Evolutionary conservation across 2,329 filamentous ascomycete genomes (phyloP), one percentile per base, ranked within the genome.

Genomic region (Ceratocystis papillata): DNA sequence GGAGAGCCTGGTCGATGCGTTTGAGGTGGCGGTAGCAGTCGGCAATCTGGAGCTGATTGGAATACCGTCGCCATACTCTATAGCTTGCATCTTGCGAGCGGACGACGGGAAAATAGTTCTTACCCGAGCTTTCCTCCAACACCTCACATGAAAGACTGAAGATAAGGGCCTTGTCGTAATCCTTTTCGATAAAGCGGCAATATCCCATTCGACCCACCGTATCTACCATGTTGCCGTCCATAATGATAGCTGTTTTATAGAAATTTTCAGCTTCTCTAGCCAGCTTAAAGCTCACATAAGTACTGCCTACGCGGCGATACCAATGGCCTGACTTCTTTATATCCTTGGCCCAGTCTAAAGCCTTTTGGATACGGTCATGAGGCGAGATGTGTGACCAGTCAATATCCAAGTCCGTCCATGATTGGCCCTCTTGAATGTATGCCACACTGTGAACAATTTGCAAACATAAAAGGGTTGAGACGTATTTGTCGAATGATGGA

Each of bases 401-500:
- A 1, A 68, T 68, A 20, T 74, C 73, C 3, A 73, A 74, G 48
- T 76, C 73, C 0, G 73, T 73, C 74, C 75, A 77, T 0, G 73
- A 75, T 64, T 73, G 71, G 1, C 75, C 77, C 1, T 73, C 72
- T 15, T 77, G 72, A 71, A 77, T 74, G 2, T 75, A 75, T 4
- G 76, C 75, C 37, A 77, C 72, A 53, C 73, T 75, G 66, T 78
- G 76, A 3, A 78, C 76, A 46, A 78, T 77, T 65, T 77, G 75
- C 68, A 78, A 77, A 68, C 76, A 78, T 66, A 77, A 76, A 0
- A 75, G 69, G 0, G 76, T 77, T 4, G 76, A 75, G 5, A 77
- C 70, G 45, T 77, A 78, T 44, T 70, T 71, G 30, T 72, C 69
- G 33, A 73, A 77, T 3, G 72, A 70, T 3, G 70, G 70, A 0